Percentiles rank a stretch among this genome's conserved stretches.
These are phyloP conservation scores for Apophysomyces elegans DNA, from an alignment of 371 early-diverging fungal species.

Conservation along the genomic window DNA sequence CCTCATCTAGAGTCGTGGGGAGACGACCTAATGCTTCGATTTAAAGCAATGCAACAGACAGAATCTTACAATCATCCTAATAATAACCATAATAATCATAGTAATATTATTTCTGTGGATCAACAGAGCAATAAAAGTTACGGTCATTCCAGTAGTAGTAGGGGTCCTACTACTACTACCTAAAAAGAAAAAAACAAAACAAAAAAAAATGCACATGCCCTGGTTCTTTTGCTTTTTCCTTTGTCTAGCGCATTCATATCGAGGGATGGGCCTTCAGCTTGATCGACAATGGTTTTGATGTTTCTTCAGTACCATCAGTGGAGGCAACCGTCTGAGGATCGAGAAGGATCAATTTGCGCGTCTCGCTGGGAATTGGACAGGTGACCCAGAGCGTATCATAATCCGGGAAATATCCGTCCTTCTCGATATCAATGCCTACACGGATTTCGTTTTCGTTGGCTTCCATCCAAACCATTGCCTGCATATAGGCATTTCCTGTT, in stretches of 20 bases:
- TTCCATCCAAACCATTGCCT: slow-evolving; percentile 38
- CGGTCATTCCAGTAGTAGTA: too few relatives aligned
- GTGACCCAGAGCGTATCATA: slow-evolving; percentile 45
- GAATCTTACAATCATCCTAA: background rate
- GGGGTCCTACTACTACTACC: too few relatives aligned
- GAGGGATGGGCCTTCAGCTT: slow-evolving; percentile 2
- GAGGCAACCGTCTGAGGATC: slow-evolving; percentile 1
- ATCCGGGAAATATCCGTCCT: slow-evolving; percentile 44
- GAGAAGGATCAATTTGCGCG: slow-evolving; percentile 20
- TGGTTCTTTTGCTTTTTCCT: background rate
- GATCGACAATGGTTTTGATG: slow-evolving; percentile 6
- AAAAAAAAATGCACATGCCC: too few relatives aligned
- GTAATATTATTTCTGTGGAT: background rate
- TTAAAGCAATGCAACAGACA: background rate
- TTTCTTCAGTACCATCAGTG: slow-evolving; percentile 10
- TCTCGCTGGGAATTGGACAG: slow-evolving; percentile 49
- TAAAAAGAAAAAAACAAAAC: too few relatives aligned
- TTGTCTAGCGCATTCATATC: background rate
- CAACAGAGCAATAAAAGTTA: too few relatives aligned
- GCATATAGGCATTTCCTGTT: slow-evolving; percentile 34
- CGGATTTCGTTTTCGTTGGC: slow-evolving; percentile 27
- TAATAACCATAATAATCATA: background rate
- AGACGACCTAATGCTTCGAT: slow-evolving; percentile 2
- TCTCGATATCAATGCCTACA: slow-evolving; percentile 33
- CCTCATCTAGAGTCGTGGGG: slow-evolving; percentile 3